Base-by-base conservation (phyloP, 306 rosid genomes). In the Albizia julibrissin region DNA sequence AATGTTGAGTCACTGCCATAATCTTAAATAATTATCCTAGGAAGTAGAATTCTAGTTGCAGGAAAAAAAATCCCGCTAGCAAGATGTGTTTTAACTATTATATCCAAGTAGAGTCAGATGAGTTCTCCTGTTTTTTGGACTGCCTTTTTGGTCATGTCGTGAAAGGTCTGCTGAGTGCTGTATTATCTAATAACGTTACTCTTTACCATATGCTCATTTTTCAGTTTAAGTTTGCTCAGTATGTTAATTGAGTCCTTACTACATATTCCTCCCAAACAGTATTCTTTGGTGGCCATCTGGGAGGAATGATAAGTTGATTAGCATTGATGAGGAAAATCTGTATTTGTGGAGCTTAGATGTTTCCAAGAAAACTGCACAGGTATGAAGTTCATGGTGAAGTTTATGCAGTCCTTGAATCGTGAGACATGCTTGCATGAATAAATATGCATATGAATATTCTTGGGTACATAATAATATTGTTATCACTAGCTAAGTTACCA, bases 251-350 rank as follows among this genome's bases (percentile, higher is more conserved):
- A 82, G 80, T 50, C 44, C 83, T 77, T 67, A 68, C 81, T 84
- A 69, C 59, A 52, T 72, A 39, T 87, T 68, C 79, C 24, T 40
- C 75, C 78, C 74, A 67, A 85, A 73, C 94, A 95, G 99, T 58
- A 67, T 96, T 91, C 94, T 96, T 62, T 96, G 97, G 98, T 92
- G 98, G 94, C 97, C 99, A 80, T 90, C 94, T 81, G 97, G 94
- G 83, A 89, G 91, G 87, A 90, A 93, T 47, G 98, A 95, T 89
- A 95, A 93, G 85, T 80, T 95, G 89, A 89, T 95, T 81, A 95
- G 99, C 86, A 89, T 95, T 73, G 91, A 91, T 9, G 97, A 91
- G 78, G 97, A 93, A 89, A 93, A 83, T 82, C 83, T 95, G 68
- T 87, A 83, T 81, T 68, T 95, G 79, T 95, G 99, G 99, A 92